Base-by-base conservation (phyloP, 2,329 filamentous ascomycete species). In the Alternaria sp. region DNA sequence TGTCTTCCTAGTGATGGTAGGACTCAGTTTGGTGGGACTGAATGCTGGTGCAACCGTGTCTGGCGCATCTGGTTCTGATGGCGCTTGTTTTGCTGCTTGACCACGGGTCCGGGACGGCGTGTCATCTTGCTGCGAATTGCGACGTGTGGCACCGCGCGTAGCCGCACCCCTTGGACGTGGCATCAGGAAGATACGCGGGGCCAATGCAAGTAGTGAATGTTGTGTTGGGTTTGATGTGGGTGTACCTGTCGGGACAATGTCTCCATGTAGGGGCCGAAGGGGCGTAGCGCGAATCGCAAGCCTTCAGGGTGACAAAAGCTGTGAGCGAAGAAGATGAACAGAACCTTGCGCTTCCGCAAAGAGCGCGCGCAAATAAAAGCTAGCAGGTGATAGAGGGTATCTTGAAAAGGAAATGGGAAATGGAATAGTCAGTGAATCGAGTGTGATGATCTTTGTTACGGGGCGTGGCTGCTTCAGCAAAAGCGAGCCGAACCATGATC, bases 401-500 rank as follows among this genome's bases (percentile, higher is more conserved):
- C 61, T 69, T 69, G 56, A 60, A 69, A 69, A 66, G 57, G 54
- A 62, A 70, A 64, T 40, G 54, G 43, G 51, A 59, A 72, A 69
- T 66, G 56, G 51, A 66, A 68, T 63, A 68, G 67, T 56, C 65
- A 60, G 68, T 57, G 64, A 63, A 64, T 59, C 62, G 68, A 62
- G 71, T 73, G 72, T 75, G 74, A 71, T 77, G 75, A 76, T 77
- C 67, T 77, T 76, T 77, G 74, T 76, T 72, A 74, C 71, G 70
- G 68, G 70, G 62, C 65, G 69, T 75, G 72, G 73, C 74, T 75
- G 74, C 71, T 75, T 58, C 64, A 71, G 71, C 69, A 75, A 74
- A 73, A 71, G 69, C 65, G 67, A 66, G 67, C 50, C 66, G 65
- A 66, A 69, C 47, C 66, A 66, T 67, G 59, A 63, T 47, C 36